Conservation (phyloP, 2,329 filamentous ascomycete genomes). For the Colletotrichum tanaceti region DNA sequence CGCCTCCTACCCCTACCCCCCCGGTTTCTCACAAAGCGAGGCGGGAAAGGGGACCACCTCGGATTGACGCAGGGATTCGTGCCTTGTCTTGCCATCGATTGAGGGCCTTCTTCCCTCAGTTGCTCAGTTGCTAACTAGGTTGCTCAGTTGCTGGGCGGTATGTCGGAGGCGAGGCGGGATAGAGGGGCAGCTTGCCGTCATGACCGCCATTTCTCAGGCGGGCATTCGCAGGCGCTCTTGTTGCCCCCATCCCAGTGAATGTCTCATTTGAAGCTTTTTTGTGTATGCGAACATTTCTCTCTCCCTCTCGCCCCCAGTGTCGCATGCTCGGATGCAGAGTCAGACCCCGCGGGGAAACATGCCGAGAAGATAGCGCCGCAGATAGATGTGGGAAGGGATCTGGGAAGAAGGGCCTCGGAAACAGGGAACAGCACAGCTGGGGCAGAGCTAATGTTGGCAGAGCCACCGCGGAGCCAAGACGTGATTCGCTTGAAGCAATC, state of each 20-base stretch:
- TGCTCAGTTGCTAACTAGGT: too few relatives aligned
- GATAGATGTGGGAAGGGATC: conserved; percentile 20
- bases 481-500: neutral
- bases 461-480: conserved; percentile 9
- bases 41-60: conserved; percentile 25
- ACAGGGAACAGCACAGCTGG: conserved; percentile 31
- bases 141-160: conserved; percentile 4
- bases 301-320: too few relatives aligned
- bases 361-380: conserved; percentile 6
- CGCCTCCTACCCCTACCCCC: neutral
- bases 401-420: conserved; percentile 12
- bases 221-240: neutral
- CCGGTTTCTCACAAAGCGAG: conserved; percentile 20
- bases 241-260: neutral
- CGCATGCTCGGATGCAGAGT: too few relatives aligned
- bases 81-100: conserved; percentile 11
- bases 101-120: neutral
- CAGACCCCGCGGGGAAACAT: neutral
- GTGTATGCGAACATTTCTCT: neutral
- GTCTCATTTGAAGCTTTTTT: neutral
- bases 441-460: conserved; percentile 5
- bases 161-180: neutral
- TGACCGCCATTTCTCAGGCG: conserved; percentile 18
- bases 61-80: conserved; percentile 38
- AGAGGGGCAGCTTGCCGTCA: neutral